Percentiles rank a stretch among this genome's conserved stretches.
These are phyloP conservation scores for Taphrina pruni DNA, from an alignment of 1,139 yeast genomes.

Conservation along the genomic window DNA sequence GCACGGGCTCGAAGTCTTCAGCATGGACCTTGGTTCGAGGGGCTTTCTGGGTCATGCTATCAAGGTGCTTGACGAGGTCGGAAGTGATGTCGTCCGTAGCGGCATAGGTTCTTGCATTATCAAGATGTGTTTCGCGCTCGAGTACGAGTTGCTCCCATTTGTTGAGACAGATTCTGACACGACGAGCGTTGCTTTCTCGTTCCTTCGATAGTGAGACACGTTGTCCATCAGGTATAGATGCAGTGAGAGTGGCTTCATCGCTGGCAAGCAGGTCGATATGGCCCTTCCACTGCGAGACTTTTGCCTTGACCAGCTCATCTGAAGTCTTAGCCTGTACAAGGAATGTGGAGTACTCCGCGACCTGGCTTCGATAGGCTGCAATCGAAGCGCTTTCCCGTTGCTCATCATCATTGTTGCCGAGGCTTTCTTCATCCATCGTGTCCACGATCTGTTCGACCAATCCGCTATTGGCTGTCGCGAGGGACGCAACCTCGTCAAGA, in stretches of 20 bases:
- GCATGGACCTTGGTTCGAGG: neutral
- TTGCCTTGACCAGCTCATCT: slow-evolving; percentile 60
- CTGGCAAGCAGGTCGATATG: slow-evolving; percentile 58
- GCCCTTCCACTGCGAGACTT: slow-evolving; percentile 57
- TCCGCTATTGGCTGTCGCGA: slow-evolving; percentile 56
- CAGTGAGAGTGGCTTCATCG: slow-evolving; percentile 55
- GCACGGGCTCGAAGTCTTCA: slow-evolving; percentile 22
- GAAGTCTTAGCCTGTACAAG: slow-evolving; percentile 66
- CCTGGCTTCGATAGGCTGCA: slow-evolving; percentile 47
- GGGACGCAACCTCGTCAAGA: slow-evolving; percentile 57
- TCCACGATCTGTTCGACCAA: slow-evolving; percentile 58
- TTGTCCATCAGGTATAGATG: slow-evolving; percentile 61
- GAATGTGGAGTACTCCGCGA: slow-evolving; percentile 47
- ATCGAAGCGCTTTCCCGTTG: slow-evolving; percentile 57
- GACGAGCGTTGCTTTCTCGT: slow-evolving; percentile 24
- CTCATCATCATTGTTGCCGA: slow-evolving; percentile 59
- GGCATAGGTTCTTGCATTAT: slow-evolving; percentile 7
- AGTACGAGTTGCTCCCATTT: slow-evolving; percentile 6
- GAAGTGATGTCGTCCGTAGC: slow-evolving; percentile 23
- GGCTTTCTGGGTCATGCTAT: neutral
- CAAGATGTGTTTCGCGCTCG: slow-evolving; percentile 7
- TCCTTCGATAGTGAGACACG: slow-evolving; percentile 8
- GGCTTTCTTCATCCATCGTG: slow-evolving; percentile 59
- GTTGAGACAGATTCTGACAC: slow-evolving; percentile 13
- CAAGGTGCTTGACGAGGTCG: slow-evolving; percentile 12